Base-by-base conservation (phyloP, 208 protist species). In the Trypanosoma platydactyli region DNA sequence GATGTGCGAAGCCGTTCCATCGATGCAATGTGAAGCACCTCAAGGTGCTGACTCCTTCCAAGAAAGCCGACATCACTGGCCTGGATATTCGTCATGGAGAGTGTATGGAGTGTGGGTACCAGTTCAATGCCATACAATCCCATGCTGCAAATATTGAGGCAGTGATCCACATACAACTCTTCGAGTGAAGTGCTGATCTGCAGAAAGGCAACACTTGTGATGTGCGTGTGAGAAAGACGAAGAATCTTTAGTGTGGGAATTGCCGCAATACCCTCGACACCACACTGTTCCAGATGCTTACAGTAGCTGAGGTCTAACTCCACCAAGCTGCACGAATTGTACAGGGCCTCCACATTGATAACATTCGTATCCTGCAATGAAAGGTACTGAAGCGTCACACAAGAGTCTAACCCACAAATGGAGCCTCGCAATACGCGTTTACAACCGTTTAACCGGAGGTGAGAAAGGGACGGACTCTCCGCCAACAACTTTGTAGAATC, bases 311-410 rank as follows among this genome's bases (percentile, higher is more conserved):
- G 70, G 59, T 89, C 83, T n/a, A 65, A 1, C 38, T 65, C 60
- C 3, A 56, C 49, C 12, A 89, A 75, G 12, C 70, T 74, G 22
- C 58, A 56, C 59, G 79, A 78, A 25, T 64, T 68, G 12, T 72
- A 77, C 25, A 89, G 67, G 45, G 81, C 80, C 12, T 78, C 72
- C 30, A 89, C 73, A 16, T 76, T 81, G 24, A 76, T 67, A 15
- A 89, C 80, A 66, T 89, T 86, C 18, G 83, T 89, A 29, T 73
- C 75, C 57, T 70, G 64, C 57, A 86, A 58, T 40, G 73, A 89
- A 22, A 89, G 77, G 64, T 84, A 80, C 20, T 52, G 42, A 20
- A 86, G 77, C 18, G 40, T 45, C 18, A 66, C 59, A n/a, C 65
- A 77, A 48, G 51, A 58, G 60, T 89, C 79, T 16, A 89, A 70